Evolutionary conservation across 1,284 basidiomycete genomes (phyloP).

Genomic region (Xerocomus minutiporus): DNA sequence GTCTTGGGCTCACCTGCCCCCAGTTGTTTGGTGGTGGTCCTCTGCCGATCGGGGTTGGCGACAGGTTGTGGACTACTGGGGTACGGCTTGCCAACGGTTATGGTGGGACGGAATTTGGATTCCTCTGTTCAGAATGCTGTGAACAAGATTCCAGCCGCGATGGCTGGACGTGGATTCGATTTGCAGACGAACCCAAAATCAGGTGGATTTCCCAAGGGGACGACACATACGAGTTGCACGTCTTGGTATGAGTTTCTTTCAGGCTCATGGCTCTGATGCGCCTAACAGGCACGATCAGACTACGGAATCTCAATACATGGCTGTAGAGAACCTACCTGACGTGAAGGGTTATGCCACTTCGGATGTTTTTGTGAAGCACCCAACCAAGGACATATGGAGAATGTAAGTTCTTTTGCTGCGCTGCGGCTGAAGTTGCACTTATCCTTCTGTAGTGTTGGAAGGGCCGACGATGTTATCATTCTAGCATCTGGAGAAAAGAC

Average conservation of each 20-base stretch:
- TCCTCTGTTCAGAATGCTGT: background rate
- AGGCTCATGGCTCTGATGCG: too few relatives aligned
- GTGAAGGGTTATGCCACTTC: slow-evolving; percentile 27
- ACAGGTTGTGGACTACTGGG: slow-evolving; percentile 20
- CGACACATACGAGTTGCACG: slow-evolving; percentile 31
- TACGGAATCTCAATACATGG: slow-evolving; percentile 7
- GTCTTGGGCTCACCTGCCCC: background rate
- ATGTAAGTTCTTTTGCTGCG: slow-evolving; percentile 13
- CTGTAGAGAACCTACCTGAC: slow-evolving; percentile 30
- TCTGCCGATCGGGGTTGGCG: slow-evolving; percentile 19
- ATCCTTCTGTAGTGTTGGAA: slow-evolving; percentile 19
- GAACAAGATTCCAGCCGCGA: slow-evolving; percentile 16
- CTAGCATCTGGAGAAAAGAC: slow-evolving; percentile 32
- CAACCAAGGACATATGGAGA: slow-evolving; percentile 28
- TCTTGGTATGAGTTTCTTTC: slow-evolving; percentile 24
- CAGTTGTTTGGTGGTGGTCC: slow-evolving; percentile 28
- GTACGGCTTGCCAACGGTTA: slow-evolving; percentile 18
- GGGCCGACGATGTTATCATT: slow-evolving; percentile 28
- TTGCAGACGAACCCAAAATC: slow-evolving; percentile 15
- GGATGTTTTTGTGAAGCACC: slow-evolving; percentile 27
- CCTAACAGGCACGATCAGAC: slow-evolving; percentile 7
- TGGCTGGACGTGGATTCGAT: slow-evolving; percentile 33
- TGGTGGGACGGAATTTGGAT: slow-evolving; percentile 30
- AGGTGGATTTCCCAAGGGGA: slow-evolving; percentile 32
- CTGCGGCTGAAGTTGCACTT: too few relatives aligned